Conservation (phyloP, 331 rosid species). For the Quercus phellos region DNA sequence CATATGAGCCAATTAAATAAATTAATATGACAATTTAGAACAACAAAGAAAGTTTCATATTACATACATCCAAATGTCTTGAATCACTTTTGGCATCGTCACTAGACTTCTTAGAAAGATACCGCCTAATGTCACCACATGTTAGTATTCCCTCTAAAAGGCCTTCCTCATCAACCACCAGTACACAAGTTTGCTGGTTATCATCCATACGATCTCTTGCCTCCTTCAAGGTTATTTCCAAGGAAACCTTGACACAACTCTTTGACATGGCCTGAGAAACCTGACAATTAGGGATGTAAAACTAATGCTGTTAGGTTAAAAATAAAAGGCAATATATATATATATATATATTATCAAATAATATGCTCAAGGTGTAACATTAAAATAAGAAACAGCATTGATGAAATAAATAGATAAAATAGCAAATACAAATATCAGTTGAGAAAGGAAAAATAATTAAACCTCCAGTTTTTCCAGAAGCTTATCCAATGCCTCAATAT, state of each 20-base stretch:
- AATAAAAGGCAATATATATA: not conserved
- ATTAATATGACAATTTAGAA: not conserved
- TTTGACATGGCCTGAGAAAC: conserved; percentile 81
- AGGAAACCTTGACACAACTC: conserved; percentile 58
- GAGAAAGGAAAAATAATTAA: conserved; percentile 9
- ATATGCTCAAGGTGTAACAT: not conserved
- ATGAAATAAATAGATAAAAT: conserved; percentile 7
- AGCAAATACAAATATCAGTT: conserved; percentile 8
- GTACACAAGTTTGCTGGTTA: conserved; percentile 62
- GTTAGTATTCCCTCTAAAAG: conserved; percentile 89
- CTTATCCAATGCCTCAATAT: conserved; percentile 51
- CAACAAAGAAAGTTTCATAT: not conserved
- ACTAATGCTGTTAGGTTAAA: conserved; percentile 10
- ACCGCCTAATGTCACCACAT: conserved; percentile 74
- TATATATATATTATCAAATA: not conserved
- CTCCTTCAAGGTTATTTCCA: conserved; percentile 48
- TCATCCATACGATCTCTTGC: conserved; percentile 63
- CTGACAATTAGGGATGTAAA: conserved; percentile 33
- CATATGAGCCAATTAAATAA: not conserved
- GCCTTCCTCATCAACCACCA: conserved; percentile 70
- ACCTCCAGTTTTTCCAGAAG: conserved; percentile 81
- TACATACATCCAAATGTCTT: conserved; percentile 57
- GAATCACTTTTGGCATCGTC: conserved; percentile 44
- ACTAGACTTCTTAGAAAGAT: conserved; percentile 46
- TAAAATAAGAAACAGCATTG: not conserved